Evolutionary conservation across 257 asterid genomes (phyloP).

Genomic region (Fraxinus anomala): DNA sequence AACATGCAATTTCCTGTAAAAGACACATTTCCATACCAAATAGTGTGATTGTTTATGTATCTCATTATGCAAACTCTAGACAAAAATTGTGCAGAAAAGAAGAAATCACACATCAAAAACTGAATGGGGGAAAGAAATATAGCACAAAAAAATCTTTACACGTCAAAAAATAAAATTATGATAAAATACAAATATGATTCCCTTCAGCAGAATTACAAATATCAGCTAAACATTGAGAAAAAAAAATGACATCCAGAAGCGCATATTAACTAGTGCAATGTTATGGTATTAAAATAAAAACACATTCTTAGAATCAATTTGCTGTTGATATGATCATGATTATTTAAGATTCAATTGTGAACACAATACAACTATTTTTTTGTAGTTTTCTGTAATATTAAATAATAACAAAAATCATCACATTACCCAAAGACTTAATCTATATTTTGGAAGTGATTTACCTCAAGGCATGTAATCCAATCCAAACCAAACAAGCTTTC

Average conservation of each 20-base stretch:
- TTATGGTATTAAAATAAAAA: too few species aligned
- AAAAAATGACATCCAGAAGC: not conserved
- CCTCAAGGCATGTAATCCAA: too few species aligned
- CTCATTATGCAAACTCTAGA: not conserved
- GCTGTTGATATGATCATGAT: not conserved
- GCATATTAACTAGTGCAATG: not conserved
- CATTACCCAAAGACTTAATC: too few species aligned
- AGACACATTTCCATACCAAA: conserved; percentile 19
- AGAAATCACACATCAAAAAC: not conserved
- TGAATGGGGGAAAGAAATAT: not conserved
- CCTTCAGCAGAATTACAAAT: not conserved
- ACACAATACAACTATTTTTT: not conserved
- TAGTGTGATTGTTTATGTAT: not conserved
- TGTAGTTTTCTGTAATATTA: too few species aligned
- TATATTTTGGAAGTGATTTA: too few species aligned
- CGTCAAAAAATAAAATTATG: not conserved
- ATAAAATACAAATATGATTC: too few species aligned
- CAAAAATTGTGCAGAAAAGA: not conserved
- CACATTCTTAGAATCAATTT: not conserved
- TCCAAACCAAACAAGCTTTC: too few species aligned
- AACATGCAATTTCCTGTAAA: conserved; percentile 72
- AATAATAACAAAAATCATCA: too few species aligned
- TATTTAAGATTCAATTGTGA: not conserved
- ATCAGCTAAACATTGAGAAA: not conserved
- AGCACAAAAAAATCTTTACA: not conserved